Conservation (phyloP, 495 filamentous ascomycete species). For the Penicillium samsonianum region DNA sequence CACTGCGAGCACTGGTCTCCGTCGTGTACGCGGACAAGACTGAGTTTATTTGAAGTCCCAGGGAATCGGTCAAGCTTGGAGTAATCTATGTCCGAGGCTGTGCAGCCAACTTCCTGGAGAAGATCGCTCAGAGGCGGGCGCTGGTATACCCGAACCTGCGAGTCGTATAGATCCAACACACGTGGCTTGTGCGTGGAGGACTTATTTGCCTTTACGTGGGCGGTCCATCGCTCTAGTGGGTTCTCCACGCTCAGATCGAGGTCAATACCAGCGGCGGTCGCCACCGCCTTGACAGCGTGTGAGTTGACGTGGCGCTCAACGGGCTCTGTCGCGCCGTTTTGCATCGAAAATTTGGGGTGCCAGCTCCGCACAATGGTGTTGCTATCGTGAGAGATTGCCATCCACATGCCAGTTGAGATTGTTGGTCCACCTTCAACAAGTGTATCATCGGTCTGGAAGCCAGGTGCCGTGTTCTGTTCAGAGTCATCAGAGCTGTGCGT, state of each 20-base stretch:
- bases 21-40: slow-evolving; percentile 61
- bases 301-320: slow-evolving; percentile 63
- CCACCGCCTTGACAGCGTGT: slow-evolving; percentile 66
- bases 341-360: slow-evolving; percentile 54
- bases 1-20: slow-evolving; percentile 78
- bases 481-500: slow-evolving; percentile 23
- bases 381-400: slow-evolving; percentile 69
- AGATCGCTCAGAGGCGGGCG: slow-evolving; percentile 48
- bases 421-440: slow-evolving; percentile 28
- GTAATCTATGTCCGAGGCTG: slow-evolving; percentile 39
- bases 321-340: slow-evolving; percentile 34
- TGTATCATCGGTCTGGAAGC: slow-evolving; percentile 36
- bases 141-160: slow-evolving; percentile 45
- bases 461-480: slow-evolving; percentile 15
- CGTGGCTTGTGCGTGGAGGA: slow-evolving; percentile 25
- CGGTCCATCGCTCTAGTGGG: slow-evolving; percentile 57
- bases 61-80: slow-evolving; percentile 47
- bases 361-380: slow-evolving; percentile 66
- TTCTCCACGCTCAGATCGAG: slow-evolving; percentile 72
- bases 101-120: slow-evolving; percentile 32
- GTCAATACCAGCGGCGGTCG: slow-evolving; percentile 57
- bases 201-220: slow-evolving; percentile 39
- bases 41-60: slow-evolving; percentile 41
- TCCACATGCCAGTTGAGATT: slow-evolving; percentile 56
- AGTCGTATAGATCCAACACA: slow-evolving; percentile 48